A percentile compares a stretch with the other conserved stretches of the same genome.
phyloP scores from a whole-genome alignment of 306 rosid species.

The Cicer pinnatifidum region DNA sequence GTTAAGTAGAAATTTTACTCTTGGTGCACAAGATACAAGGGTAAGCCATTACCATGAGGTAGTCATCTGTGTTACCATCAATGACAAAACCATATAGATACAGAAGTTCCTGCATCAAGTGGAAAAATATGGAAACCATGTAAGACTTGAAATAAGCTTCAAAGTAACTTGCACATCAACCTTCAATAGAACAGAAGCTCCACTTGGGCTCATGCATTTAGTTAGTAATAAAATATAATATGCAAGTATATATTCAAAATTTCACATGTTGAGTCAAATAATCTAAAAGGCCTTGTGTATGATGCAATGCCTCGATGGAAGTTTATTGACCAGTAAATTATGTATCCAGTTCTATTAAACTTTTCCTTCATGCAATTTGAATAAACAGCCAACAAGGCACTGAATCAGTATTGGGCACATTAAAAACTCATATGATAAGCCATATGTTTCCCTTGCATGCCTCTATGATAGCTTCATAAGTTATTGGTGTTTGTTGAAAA shows the following conservation, averaged over 20 bases:
- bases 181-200: slow-evolving; percentile 33
- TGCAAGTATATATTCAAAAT: slow-evolving; percentile 6
- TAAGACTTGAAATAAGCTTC: slow-evolving; percentile 36
- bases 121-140: slow-evolving; percentile 37
- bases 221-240: neutral
- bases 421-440: neutral
- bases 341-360: neutral
- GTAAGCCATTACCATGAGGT: slow-evolving; percentile 80
- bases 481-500: neutral
- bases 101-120: slow-evolving; percentile 82
- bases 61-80: slow-evolving; percentile 85
- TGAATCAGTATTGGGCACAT: slow-evolving; percentile 24
- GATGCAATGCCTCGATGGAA: slow-evolving; percentile 13
- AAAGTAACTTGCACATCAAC: slow-evolving; percentile 15
- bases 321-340: slow-evolving; percentile 25
- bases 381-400: slow-evolving; percentile 28
- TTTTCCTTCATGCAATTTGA: neutral
- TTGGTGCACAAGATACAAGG: slow-evolving; percentile 29
- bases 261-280: slow-evolving; percentile 11
- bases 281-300: slow-evolving; percentile 10
- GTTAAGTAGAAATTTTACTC: slow-evolving; percentile 25
- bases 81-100: slow-evolving; percentile 87
- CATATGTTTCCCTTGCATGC: slow-evolving; percentile 6
- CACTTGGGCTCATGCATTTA: slow-evolving; percentile 1
- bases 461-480: slow-evolving; percentile 15